phyloP scores from a whole-genome alignment of 345 rosid genomes.

The Lenwebbia sp. region DNA sequence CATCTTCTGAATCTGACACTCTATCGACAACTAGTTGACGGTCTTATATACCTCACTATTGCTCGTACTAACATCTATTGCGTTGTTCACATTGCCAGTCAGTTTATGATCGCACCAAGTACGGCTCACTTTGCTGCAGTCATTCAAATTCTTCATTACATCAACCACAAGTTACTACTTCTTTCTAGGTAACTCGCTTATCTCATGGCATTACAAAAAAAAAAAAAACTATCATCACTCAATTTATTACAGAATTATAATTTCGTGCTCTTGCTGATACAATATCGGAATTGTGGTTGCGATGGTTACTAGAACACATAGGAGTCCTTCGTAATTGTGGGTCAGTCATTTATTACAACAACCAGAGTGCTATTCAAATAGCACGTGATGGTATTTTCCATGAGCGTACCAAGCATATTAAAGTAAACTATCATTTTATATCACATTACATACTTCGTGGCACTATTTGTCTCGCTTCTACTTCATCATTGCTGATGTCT shows the following conservation, averaged over 20 bases:
- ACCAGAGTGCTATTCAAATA: background rate
- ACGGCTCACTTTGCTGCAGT: background rate
- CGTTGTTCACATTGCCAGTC: no score
- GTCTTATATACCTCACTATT: background rate
- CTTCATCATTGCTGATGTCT: no score
- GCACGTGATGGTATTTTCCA: background rate
- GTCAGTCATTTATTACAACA: background rate
- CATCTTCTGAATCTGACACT: background rate
- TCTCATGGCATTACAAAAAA: background rate
- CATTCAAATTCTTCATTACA: background rate
- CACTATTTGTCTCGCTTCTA: no score
- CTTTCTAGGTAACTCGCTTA: background rate
- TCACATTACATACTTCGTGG: background rate
- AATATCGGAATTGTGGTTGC: background rate
- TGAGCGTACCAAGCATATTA: background rate
- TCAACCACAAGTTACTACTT: background rate
- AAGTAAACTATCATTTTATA: background rate
- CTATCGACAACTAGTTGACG: background rate
- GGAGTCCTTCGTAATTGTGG: background rate
- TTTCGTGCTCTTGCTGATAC: background rate
- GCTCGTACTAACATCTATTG: background rate
- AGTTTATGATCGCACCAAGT: rapidly evolving
- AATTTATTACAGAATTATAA: background rate
- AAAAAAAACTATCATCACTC: background rate
- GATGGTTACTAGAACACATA: no score